These are phyloP conservation scores for Coemansia sp. DNA, from an alignment of 192 early-diverging fungal species.

Conservation along the genomic window DNA sequence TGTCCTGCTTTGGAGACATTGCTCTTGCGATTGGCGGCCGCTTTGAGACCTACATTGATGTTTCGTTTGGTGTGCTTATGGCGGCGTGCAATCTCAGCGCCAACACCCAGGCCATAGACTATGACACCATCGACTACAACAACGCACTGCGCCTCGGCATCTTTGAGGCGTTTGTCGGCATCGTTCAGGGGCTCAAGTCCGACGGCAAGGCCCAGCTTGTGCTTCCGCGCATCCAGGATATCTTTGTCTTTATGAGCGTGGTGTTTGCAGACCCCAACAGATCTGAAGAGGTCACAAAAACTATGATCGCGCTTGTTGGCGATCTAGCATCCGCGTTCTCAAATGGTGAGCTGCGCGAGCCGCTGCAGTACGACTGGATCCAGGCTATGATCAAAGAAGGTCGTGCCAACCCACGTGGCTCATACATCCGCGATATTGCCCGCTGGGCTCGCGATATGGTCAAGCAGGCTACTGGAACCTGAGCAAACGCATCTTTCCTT, in stretches of 20 bases:
- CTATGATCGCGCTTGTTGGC: constrained; percentile 87
- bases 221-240: constrained; percentile 59
- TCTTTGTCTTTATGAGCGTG: constrained; percentile 78
- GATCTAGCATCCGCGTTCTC: constrained; percentile 92
- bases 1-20: constrained; percentile 97
- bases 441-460: constrained; percentile 56
- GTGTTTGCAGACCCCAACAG: constrained; percentile 65
- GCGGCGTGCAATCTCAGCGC: constrained; percentile 75
- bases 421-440: constrained; percentile 35
- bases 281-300: constrained; percentile 66
- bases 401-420: constrained; percentile 58
- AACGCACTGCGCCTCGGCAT: constrained; percentile 81
- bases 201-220: constrained; percentile 68
- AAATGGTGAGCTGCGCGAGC: constrained; percentile 64
- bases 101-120: constrained; percentile 54
- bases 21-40: constrained; percentile 88
- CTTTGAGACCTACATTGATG: constrained; percentile 80
- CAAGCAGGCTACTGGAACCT: constrained; percentile 44
- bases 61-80: constrained; percentile 83
- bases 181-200: constrained; percentile 86
- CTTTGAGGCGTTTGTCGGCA: constrained; percentile 95
- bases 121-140: constrained; percentile 85
- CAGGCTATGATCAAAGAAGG: constrained; percentile 72
- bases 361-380: constrained; percentile 77
- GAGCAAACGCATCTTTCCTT: not conserved